phyloP scores from a whole-genome alignment of 2,329 filamentous ascomycete genomes.

The Aspergillus glaucus region DNA sequence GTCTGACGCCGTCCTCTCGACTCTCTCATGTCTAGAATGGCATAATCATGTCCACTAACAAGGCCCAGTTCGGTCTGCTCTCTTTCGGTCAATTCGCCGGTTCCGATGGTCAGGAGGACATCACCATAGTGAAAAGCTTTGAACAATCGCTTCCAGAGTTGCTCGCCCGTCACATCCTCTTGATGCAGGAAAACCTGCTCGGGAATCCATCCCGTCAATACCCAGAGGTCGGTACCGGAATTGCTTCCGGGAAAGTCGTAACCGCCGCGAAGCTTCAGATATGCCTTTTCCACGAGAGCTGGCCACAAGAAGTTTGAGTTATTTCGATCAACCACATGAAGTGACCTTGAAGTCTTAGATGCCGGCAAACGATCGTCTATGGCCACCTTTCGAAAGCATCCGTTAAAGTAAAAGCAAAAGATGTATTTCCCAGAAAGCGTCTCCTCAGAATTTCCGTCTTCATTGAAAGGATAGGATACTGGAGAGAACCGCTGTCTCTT shows the following conservation, averaged over 20 bases:
- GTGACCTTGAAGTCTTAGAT: slow-evolving; percentile 59
- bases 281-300: slow-evolving; percentile 89
- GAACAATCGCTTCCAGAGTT: slow-evolving; percentile 71
- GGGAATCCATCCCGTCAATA: slow-evolving; percentile 91
- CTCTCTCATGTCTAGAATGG: slow-evolving; percentile 72
- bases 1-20: slow-evolving; percentile 58
- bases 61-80: slow-evolving; percentile 78
- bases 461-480: slow-evolving; percentile 66
- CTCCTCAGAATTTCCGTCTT: slow-evolving; percentile 51
- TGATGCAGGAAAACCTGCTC: slow-evolving; percentile 90
- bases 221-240: slow-evolving; percentile 89
- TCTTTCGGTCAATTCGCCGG: slow-evolving; percentile 67
- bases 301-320: slow-evolving; percentile 85
- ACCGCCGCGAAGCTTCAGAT: slow-evolving; percentile 87
- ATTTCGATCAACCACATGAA: slow-evolving; percentile 81
- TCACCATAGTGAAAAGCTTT: slow-evolving; percentile 70
- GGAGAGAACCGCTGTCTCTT: slow-evolving; percentile 57
- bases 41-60: slow-evolving; percentile 89
- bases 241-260: slow-evolving; percentile 98
- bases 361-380: slow-evolving; percentile 90
- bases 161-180: slow-evolving; percentile 68
- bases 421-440: slow-evolving; percentile 85
- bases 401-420: slow-evolving; percentile 91
- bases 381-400: slow-evolving; percentile 76
- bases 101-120: slow-evolving; percentile 84